Base-by-base conservation (phyloP, 2,329 filamentous ascomycete genomes). In the Cytospora piceae region DNA sequence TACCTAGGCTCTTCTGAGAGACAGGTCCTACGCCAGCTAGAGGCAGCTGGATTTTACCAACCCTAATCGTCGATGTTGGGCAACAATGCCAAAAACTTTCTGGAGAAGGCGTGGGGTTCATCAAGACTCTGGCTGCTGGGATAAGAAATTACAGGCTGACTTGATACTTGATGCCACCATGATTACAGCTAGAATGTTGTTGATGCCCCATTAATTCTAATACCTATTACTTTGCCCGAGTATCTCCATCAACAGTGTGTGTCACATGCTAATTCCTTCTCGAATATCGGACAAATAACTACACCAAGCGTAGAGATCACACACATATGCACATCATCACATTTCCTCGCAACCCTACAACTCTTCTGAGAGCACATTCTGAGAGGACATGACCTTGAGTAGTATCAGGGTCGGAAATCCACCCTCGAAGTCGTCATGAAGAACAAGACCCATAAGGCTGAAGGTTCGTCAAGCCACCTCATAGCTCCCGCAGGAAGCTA, bases 11-110 rank as follows among this genome's bases (percentile, higher is more conserved):
- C 39, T 1, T 37, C 39, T 6, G 61, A 63, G 20, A 58, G 61
- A 58, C 54, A 57, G 1, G 51, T 63, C 11, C 54, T 63, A 17
- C 61, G 61, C 42, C 54, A 37, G 20, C 17, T 63, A 17, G 54
- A 63, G 22, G 54, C 39, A 14, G 42, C 29, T 2, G 54, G 46
- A 2, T 8, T 58, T 15, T 63, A 58, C 20, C n/a, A 11, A 12
- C 46, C n/a, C n/a, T 22, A 9, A 24, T 4, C 9, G 9, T 22
- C 46, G 14, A 34, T 34, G 14, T 15, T 37, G 34, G 11, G 12
- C 12, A 37, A 37, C 39, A 42, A 15, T 42, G 39, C 15, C 17
- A 42, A 42, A n/a, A 42, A 12, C 1, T n/a, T n/a, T n/a, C n/a
- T 34, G 32, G 32, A 34, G 9, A 9, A 34, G 32, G 32, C 32